These are phyloP conservation scores for Venturia effusa DNA, from an alignment of 2,329 filamentous ascomycete species.

Conservation along the genomic window DNA sequence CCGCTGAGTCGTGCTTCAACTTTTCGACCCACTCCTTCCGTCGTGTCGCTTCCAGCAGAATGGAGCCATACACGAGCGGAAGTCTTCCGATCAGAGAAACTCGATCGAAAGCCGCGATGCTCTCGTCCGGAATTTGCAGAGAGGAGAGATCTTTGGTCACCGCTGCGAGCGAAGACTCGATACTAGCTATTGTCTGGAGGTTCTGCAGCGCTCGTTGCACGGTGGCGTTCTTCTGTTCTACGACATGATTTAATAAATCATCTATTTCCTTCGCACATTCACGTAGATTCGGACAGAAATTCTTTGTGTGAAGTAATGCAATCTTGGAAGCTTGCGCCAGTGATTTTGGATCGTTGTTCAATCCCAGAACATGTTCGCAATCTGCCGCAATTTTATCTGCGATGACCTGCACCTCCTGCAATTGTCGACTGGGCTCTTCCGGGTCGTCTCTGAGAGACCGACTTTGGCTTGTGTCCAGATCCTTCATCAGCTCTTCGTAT, in stretches of 20 bases:
- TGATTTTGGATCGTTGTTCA: conserved; percentile 55
- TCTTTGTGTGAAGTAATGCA: conserved; percentile 51
- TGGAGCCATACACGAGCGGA: conserved; percentile 81
- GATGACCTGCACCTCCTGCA: conserved; percentile 78
- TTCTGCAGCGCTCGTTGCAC: conserved; percentile 56
- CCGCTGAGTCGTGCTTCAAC: conserved; percentile 75
- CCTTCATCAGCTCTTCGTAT: conserved; percentile 33
- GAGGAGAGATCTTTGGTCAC: conserved; percentile 62
- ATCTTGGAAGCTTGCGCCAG: conserved; percentile 52
- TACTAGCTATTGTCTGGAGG: conserved; percentile 72
- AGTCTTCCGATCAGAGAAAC: conserved; percentile 71
- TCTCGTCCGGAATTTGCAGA: conserved; percentile 63
- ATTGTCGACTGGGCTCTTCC: conserved; percentile 55
- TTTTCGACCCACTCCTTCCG: conserved; percentile 88
- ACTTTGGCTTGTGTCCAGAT: conserved; percentile 33
- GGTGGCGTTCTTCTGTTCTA: conserved; percentile 56
- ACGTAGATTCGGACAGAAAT: conserved; percentile 49
- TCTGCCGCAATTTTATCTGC: conserved; percentile 81
- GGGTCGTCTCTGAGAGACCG: conserved; percentile 47
- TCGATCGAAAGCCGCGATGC: conserved; percentile 69
- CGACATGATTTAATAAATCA: conserved; percentile 38
- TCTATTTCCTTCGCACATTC: conserved; percentile 48
- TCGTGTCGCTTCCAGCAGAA: conserved; percentile 74
- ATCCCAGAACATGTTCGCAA: conserved; percentile 63
- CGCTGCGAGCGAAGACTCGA: conserved; percentile 64